These are phyloP conservation scores for Elongisporangium undulatum DNA, from an alignment of 352 stramenopile species.

Conservation along the genomic window DNA sequence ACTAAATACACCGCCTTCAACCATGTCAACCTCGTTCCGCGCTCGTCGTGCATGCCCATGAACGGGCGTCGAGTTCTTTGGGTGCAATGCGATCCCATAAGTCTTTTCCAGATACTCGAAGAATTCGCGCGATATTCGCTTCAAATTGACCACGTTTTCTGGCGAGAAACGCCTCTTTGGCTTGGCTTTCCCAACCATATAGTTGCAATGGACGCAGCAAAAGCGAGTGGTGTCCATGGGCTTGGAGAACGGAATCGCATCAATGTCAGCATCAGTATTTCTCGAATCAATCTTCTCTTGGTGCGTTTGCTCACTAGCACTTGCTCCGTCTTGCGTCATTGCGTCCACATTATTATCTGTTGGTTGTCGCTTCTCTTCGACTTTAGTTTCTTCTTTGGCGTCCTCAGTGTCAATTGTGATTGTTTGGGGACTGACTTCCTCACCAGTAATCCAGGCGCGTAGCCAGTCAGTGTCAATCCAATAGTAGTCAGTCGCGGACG, in stretches of 20 bases:
- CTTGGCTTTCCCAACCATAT: conserved; percentile 1
- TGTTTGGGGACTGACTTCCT: conserved; percentile 17
- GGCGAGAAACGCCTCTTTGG: conserved; percentile 36
- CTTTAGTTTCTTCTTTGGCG: conserved; percentile 11
- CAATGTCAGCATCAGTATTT: conserved; percentile 7
- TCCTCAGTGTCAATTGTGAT: conserved; percentile 2
- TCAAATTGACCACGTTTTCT: conserved; percentile 44
- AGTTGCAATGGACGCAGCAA: conserved; percentile 42
- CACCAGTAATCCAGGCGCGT: conserved; percentile 52
- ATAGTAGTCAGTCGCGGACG: conserved; percentile 35
- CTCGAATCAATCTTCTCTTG: not conserved
- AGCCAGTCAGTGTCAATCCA: conserved; percentile 75
- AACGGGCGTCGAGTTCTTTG: conserved; percentile 5
- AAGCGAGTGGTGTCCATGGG: conserved; percentile 41
- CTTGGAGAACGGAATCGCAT: conserved; percentile 49
- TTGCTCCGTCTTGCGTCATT: conserved; percentile 5
- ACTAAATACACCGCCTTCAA: not conserved
- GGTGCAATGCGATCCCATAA: conserved; percentile 16
- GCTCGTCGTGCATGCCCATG: conserved; percentile 2
- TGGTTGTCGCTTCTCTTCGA: conserved; percentile 10
- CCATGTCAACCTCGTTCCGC: conserved; percentile 5
- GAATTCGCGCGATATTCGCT: conserved; percentile 50
- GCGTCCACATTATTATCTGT: conserved; percentile 6
- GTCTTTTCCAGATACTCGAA: conserved; percentile 40
- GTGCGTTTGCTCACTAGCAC: not conserved